phyloP scores from a whole-genome alignment of 345 rosid genomes.

The Moricandia arvensis region DNA sequence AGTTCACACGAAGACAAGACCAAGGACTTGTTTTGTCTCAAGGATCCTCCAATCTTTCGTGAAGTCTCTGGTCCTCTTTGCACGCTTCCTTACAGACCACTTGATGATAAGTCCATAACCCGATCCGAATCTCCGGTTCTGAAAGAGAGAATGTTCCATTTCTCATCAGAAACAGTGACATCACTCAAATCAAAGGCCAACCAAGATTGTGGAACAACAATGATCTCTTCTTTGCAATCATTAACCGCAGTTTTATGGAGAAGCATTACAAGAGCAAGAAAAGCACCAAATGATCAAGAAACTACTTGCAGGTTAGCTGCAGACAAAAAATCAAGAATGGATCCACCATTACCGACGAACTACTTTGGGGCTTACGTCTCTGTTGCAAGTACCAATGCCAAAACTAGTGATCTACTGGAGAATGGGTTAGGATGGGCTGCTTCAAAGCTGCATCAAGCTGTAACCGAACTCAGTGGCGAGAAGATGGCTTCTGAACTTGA shows the following conservation, averaged over 20 bases:
- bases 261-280: slow-evolving; percentile 49
- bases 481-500: slow-evolving; percentile 1
- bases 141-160: slow-evolving; percentile 59
- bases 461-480: slow-evolving; percentile 38
- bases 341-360: slow-evolving; percentile 44
- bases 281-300: slow-evolving; percentile 32
- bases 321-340: slow-evolving; percentile 51
- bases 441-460: slow-evolving; percentile 49
- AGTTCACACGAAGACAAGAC: not conserved
- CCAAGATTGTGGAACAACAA: slow-evolving; percentile 44
- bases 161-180: slow-evolving; percentile 52
- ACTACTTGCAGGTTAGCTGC: slow-evolving; percentile 50
- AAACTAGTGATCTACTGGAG: slow-evolving; percentile 45
- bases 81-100: slow-evolving; percentile 47
- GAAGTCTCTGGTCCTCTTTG: slow-evolving; percentile 35
- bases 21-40: slow-evolving; percentile 27
- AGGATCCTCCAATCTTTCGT: slow-evolving; percentile 53
- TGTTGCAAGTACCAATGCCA: slow-evolving; percentile 22
- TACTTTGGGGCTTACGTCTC: slow-evolving; percentile 59
- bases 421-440: slow-evolving; percentile 70
- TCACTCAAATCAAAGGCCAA: slow-evolving; percentile 58
- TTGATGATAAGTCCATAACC: slow-evolving; percentile 36
- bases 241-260: slow-evolving; percentile 60
- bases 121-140: slow-evolving; percentile 41
- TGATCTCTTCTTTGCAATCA: slow-evolving; percentile 71